phyloP scores from a whole-genome alignment of 441 rosid genomes.

The Pelargonium citronellum region DNA sequence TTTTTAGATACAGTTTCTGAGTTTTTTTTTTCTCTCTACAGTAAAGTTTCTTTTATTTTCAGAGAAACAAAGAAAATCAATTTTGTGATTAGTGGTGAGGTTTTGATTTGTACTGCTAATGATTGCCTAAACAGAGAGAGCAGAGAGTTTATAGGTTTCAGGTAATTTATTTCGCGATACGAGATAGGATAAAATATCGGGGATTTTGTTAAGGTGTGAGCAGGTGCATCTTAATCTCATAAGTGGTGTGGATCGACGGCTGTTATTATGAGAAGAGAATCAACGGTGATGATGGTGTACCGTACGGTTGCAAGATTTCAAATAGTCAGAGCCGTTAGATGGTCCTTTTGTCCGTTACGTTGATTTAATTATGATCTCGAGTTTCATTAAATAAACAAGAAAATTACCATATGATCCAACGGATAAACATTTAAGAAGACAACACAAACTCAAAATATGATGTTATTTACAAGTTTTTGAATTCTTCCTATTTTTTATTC shows the following conservation, averaged over 20 bases:
- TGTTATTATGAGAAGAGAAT: neutral
- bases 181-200: slow-evolving; percentile 15
- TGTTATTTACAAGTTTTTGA: neutral
- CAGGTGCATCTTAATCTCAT: neutral
- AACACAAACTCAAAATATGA: neutral
- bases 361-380: neutral
- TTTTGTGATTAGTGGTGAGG: slow-evolving; percentile 5
- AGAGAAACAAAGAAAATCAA: neutral
- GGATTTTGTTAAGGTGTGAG: neutral
- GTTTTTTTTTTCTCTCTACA: neutral
- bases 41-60: neutral
- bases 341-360: neutral
- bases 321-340: neutral
- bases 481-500: neutral
- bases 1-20: neutral
- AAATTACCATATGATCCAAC: too few species aligned
- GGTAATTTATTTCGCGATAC: slow-evolving; percentile 2
- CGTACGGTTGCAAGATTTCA: too few species aligned
- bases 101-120: slow-evolving; percentile 21
- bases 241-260: neutral
- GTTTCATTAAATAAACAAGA: neutral
- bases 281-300: neutral
- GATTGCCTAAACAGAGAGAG: slow-evolving; percentile 20
- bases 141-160: neutral
- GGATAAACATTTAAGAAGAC: too few species aligned